A percentile compares a stretch with the other conserved stretches of the same genome.
Conservation (phyloP, 2,329 filamentous ascomycete species). For the Xylariaceae sp. region DNA sequence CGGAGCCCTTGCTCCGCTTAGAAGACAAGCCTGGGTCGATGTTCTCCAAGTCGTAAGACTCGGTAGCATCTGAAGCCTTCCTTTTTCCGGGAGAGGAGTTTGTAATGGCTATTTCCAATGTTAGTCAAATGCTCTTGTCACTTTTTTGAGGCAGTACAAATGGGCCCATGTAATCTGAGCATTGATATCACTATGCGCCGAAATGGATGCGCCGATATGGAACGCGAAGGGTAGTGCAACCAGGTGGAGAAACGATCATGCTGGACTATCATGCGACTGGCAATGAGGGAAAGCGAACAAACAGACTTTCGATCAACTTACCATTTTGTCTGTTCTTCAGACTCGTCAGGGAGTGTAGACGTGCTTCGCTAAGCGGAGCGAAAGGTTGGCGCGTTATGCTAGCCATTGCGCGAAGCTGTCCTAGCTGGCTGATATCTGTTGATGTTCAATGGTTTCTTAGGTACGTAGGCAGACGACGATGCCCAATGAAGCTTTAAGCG, state of each 20-base stretch:
- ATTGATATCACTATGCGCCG: not conserved
- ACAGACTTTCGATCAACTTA: conserved; percentile 36
- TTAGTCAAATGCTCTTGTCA: conserved; percentile 25
- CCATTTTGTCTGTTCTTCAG: conserved; percentile 74
- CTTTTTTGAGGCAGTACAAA: not conserved
- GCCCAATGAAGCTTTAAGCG: conserved; percentile 10
- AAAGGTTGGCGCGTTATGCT: conserved; percentile 64
- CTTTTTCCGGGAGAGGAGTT: conserved; percentile 45
- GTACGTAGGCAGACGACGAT: not conserved
- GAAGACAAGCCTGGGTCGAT: conserved; percentile 52
- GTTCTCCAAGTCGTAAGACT: conserved; percentile 54
- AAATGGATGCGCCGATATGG: not conserved
- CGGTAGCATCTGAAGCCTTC: conserved; percentile 49
- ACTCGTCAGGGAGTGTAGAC: conserved; percentile 66
- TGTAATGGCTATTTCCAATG: conserved; percentile 35
- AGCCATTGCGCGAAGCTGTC: conserved; percentile 41
- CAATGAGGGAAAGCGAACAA: not conserved
- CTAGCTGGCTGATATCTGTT: conserved; percentile 11
- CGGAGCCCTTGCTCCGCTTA: conserved; percentile 53
- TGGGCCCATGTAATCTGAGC: not conserved
- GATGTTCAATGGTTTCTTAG: conserved; percentile 10
- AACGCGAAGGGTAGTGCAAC: not conserved
- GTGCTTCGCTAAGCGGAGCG: conserved; percentile 62
- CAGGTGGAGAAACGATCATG: not conserved
- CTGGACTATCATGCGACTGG: not conserved